Conservation (phyloP, 441 rosid genomes). For the Adansonia madagascariensis region DNA sequence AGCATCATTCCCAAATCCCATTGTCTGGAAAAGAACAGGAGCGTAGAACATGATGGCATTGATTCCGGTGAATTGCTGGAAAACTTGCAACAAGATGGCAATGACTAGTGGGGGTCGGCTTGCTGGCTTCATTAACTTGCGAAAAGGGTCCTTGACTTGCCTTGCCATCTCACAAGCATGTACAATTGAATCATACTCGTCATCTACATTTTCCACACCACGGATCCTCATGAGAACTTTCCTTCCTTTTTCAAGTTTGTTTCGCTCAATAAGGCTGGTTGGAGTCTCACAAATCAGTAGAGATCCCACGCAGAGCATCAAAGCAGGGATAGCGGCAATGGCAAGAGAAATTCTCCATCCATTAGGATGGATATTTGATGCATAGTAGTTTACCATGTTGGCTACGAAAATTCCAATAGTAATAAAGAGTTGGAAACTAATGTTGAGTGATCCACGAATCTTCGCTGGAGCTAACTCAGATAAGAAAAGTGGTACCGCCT, state of each 20-base stretch:
- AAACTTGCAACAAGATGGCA: constrained; percentile 46
- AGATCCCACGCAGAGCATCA: constrained; percentile 50
- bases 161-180: constrained; percentile 49
- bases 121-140: constrained; percentile 40
- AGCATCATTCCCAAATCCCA: constrained; percentile 21
- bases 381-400: constrained; percentile 52
- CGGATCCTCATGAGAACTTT: constrained; percentile 54
- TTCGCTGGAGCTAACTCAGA: constrained; percentile 66
- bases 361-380: constrained; percentile 46
- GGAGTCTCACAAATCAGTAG: constrained; percentile 62
- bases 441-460: constrained; percentile 65
- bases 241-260: constrained; percentile 45
- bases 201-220: constrained; percentile 51
- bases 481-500: constrained; percentile 70
- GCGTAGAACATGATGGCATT: constrained; percentile 29
- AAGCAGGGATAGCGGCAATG: constrained; percentile 54
- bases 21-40: constrained; percentile 24
- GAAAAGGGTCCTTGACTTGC: constrained; percentile 47
- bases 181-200: constrained; percentile 48
- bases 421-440: constrained; percentile 62
- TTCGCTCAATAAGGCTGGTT: constrained; percentile 58
- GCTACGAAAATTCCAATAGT: constrained; percentile 65
- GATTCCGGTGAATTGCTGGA: constrained; percentile 27
- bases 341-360: constrained; percentile 67
- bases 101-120: constrained; percentile 58